Percentiles rank a stretch among this genome's conserved stretches.
These are phyloP conservation scores for Amaranthus tricolor DNA, from an alignment of 179 eudicot genomes.

Conservation along the genomic window DNA sequence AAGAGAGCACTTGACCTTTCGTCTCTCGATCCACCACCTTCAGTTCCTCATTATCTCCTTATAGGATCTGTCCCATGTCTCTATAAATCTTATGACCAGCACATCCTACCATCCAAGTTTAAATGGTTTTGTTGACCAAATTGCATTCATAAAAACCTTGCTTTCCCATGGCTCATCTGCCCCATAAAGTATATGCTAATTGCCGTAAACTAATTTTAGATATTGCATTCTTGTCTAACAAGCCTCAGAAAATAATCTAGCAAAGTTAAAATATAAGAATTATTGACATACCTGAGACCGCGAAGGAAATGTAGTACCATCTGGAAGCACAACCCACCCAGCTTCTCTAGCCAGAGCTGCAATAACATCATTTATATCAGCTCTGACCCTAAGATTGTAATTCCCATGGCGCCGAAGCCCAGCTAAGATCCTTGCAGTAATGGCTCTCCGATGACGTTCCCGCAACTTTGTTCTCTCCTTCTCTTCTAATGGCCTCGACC, in stretches of 20 bases:
- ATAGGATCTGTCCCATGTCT: no score
- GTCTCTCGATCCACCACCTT: no score
- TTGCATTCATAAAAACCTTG: neutral
- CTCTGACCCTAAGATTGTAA: slow-evolving; percentile 95
- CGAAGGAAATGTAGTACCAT: slow-evolving; percentile 95
- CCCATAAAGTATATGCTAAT: slow-evolving; percentile 4
- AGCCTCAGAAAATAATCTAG: neutral
- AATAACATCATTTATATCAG: slow-evolving; percentile 95
- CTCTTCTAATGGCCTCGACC: slow-evolving; percentile 90
- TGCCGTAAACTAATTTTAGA: neutral
- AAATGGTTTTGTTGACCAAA: no score
- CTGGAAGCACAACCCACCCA: slow-evolving; percentile 99
- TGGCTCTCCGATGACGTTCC: slow-evolving; percentile 95
- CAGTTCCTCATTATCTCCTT: no score
- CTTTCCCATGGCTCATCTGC: neutral
- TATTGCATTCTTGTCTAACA: slow-evolving; percentile 11
- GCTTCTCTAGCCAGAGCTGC: slow-evolving; percentile 99
- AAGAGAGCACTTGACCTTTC: no score
- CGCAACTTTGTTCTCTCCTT: slow-evolving; percentile 95
- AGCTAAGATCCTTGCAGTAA: slow-evolving; percentile 88
- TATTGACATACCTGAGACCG: slow-evolving; percentile 59
- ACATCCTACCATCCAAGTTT: no score
- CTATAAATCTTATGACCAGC: no score
- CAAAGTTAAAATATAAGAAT: neutral
- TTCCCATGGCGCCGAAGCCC: slow-evolving; percentile 97